Base-by-base conservation (phyloP, 768 basidiomycete genomes). In the Asterophora parasitica region DNA sequence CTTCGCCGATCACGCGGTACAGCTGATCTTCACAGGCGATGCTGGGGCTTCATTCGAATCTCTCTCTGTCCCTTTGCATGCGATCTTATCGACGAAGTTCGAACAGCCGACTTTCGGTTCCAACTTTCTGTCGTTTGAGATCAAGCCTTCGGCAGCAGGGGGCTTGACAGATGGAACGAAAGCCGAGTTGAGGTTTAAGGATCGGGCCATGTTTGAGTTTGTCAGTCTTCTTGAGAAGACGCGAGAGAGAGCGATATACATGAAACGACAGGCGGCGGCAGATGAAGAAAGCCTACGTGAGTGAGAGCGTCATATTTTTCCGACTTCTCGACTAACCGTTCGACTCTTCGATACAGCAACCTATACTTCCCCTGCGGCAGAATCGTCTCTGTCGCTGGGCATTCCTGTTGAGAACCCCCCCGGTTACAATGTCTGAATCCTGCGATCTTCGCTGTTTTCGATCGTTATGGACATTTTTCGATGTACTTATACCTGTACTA, bases 201-300 rank as follows among this genome's bases (percentile, higher is more conserved):
- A 86, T 59, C 71, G 75, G 36, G 76, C 79, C 10, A 79, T 89
- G 71, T 88, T 88, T 58, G 73, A 81, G 60, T 92, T 92, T 56
- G 79, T 83, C 31, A 78, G 76, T 40, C 62, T 79, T 19, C 65
- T 92, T 44, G 86, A 88, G 67, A 90, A 90, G 72, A 79, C 85
- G 28, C 76, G 88, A 42, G 87, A 90, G 67, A 70, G 77, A 39
- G 80, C 80, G 12, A 78, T 88, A 42, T 87, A 83, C 56, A 88
- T 88, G 87, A 82, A 72, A 61, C 70, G 85, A 39, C 80, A 81
- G 61, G 59, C 62, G 34, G 65, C 68, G 11, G 79, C 81, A 40
- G 78, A 82, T 13, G 76, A 81, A 44, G 82, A 84, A 44, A 75
- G 75, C 2, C 66, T 82, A 30, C 84, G 85, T 86, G 58, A 54